A percentile compares a stretch with the other conserved stretches of the same genome.
Conservation (phyloP, 2,329 filamentous ascomycete species). For the Ascosphaera aggregata region DNA sequence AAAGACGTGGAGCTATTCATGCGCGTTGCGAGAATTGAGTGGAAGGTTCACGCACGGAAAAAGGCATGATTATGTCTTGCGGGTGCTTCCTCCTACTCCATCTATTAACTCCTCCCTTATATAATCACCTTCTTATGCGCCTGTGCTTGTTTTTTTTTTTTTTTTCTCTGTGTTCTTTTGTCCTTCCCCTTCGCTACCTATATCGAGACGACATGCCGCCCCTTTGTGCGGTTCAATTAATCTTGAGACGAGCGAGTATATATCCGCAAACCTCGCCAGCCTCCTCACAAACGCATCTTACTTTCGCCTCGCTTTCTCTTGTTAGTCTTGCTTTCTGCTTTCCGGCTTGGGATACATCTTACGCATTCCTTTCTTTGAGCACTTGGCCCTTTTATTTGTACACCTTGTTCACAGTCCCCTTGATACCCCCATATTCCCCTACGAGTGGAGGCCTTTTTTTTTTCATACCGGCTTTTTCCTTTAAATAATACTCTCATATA, state of each 20-base stretch:
- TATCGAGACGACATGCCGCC: no score
- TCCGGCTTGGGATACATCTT: background rate
- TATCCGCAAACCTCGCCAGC: no score
- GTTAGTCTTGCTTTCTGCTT: background rate
- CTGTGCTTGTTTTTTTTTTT: background rate
- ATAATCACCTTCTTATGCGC: background rate
- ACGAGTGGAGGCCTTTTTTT: background rate
- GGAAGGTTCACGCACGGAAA: conserved; percentile 41
- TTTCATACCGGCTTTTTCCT: background rate
- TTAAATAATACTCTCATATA: background rate
- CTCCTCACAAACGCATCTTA: no score
- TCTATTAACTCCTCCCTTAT: background rate
- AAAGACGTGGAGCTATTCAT: conserved; percentile 87
- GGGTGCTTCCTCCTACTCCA: background rate
- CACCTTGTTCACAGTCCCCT: background rate
- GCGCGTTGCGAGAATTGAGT: conserved; percentile 72
- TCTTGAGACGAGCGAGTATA: no score
- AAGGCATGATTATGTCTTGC: conserved; percentile 6
- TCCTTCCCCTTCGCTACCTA: no score
- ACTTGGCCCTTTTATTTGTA: background rate
- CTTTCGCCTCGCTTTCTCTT: no score
- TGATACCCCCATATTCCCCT: conserved; percentile 1
- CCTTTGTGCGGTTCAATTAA: no score
- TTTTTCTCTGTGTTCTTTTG: background rate
- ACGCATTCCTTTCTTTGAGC: background rate